Conservation (phyloP, 2,329 filamentous ascomycete genomes). For the Tolypocladium nubicola region DNA sequence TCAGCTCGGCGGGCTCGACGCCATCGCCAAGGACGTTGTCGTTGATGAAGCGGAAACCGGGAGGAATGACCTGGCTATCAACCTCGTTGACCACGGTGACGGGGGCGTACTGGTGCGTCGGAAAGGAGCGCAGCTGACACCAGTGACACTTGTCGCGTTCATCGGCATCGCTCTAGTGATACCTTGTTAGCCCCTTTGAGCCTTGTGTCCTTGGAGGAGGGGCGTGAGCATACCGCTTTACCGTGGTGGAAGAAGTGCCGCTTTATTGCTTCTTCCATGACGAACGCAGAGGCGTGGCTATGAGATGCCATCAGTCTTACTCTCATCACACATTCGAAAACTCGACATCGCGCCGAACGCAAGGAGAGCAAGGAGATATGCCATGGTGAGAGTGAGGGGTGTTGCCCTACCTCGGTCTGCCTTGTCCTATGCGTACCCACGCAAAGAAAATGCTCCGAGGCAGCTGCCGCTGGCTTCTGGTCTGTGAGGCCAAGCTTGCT, state of each 20-base stretch:
- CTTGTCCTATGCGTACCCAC: neutral
- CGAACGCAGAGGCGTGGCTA: neutral
- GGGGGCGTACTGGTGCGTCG: conserved; percentile 35
- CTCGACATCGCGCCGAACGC: neutral
- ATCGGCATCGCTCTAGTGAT: conserved; percentile 19
- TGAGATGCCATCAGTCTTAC: neutral
- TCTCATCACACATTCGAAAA: neutral
- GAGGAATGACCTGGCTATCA: conserved; percentile 45
- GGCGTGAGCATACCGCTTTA: conserved; percentile 15
- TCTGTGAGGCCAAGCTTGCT: neutral
- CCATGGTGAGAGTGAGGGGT: neutral
- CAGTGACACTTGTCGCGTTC: conserved; percentile 43
- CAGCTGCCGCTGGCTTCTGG: neutral
- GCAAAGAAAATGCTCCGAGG: neutral
- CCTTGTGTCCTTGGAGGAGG: neutral
- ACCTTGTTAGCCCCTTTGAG: neutral
- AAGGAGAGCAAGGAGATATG: neutral
- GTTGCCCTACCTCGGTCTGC: neutral
- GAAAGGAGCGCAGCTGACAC: conserved; percentile 49
- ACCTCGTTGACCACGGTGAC: conserved; percentile 55
- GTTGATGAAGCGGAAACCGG: conserved; percentile 59
- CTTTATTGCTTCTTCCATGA: conserved; percentile 35
- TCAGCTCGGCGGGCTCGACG: conserved; percentile 47
- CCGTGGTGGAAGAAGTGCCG: conserved; percentile 42
- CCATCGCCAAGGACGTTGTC: conserved; percentile 47